phyloP scores from a whole-genome alignment of 371 early-diverging fungal species.

The Syncephalastrum monosporum region DNA sequence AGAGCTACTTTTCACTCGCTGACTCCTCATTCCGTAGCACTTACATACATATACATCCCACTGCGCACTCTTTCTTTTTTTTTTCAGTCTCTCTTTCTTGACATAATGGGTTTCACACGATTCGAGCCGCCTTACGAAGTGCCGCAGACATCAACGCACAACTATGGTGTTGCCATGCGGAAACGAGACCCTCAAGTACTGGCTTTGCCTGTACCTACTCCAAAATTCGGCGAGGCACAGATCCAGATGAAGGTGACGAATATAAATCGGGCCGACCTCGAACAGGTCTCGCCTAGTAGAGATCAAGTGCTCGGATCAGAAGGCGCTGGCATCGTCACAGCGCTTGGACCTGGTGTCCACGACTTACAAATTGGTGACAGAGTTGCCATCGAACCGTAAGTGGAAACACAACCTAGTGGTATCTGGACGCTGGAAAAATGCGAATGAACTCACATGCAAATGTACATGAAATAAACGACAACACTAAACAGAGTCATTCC shows the following conservation, averaged over 20 bases:
- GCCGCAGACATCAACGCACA: no score
- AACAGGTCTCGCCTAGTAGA: neutral
- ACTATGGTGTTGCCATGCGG: no score
- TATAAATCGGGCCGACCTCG: conserved; percentile 2
- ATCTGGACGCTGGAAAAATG: no score
- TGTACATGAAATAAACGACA: neutral
- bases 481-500: conserved; percentile 5
- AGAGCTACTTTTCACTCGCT: no score
- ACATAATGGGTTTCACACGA: no score
- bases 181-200: no score
- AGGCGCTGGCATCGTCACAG: conserved; percentile 9
- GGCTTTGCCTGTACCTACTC: neutral
- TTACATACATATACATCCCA: no score
- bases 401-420: no score
- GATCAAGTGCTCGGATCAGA: conserved; percentile 4
- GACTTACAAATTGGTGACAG: conserved; percentile 9
- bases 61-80: no score
- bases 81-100: no score
- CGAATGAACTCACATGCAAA: neutral
- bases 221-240: conserved; percentile 8
- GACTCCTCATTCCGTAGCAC: no score
- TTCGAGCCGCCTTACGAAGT: no score
- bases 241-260: conserved; percentile 8
- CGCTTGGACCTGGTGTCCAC: neutral
- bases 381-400: conserved; percentile 14